Evolutionary conservation across 2,329 filamentous ascomycete species (phyloP).

Genomic region (Nakataea oryzae): DNA sequence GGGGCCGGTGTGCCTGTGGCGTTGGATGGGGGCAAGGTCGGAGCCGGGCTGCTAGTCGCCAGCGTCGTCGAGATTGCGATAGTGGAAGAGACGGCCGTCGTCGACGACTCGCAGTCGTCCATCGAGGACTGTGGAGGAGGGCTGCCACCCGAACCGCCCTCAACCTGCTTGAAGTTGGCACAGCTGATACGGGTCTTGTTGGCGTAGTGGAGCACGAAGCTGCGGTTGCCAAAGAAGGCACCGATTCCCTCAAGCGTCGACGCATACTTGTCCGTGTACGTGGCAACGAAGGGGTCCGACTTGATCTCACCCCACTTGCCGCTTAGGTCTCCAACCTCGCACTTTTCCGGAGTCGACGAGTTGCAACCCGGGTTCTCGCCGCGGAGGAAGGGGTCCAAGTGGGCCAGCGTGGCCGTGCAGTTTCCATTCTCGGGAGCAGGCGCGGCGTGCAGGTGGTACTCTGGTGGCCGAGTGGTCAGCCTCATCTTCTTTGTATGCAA

Average conservation of each 20-base stretch:
- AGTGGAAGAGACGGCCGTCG: not conserved
- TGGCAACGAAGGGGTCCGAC: constrained; percentile 33
- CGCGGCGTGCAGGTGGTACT: constrained; percentile 61
- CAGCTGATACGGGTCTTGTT: constrained; percentile 56
- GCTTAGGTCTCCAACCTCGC: constrained; percentile 66
- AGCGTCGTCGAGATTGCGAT: not conserved
- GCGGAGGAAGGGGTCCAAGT: constrained; percentile 61
- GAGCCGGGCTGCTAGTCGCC: not conserved
- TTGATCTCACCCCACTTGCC: constrained; percentile 61
- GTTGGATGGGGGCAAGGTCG: not conserved
- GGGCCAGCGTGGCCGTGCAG: constrained; percentile 56
- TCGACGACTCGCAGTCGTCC: not conserved
- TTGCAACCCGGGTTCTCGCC: constrained; percentile 55
- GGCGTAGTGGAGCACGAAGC: constrained; percentile 52
- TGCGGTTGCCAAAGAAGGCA: constrained; percentile 55
- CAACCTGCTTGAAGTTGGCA: constrained; percentile 43
- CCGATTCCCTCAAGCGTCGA: constrained; percentile 38
- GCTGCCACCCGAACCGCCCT: constrained; percentile 9
- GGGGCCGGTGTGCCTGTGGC: not conserved
- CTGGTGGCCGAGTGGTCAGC: constrained; percentile 24
- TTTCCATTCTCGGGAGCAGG: constrained; percentile 57
- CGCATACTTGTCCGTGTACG: constrained; percentile 47
- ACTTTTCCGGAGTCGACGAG: constrained; percentile 43
- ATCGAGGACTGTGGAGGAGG: constrained; percentile 11
- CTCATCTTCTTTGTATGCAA: not conserved